Conservation (phyloP, 495 filamentous ascomycete genomes). For the Clohesyomyces aquaticus region DNA sequence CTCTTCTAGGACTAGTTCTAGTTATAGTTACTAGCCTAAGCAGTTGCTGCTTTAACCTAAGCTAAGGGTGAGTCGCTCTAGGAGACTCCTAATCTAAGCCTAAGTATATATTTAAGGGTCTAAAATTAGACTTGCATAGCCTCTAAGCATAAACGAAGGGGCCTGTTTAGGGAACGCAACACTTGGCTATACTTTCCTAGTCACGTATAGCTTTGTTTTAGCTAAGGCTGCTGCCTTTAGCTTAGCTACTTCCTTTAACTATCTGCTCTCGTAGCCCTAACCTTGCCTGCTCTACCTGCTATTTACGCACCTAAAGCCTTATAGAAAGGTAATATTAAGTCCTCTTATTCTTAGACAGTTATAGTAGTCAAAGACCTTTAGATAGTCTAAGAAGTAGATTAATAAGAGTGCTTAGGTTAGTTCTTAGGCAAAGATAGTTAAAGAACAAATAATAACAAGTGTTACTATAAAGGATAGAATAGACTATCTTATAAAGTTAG, state of each 20-base stretch:
- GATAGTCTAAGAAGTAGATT: too few relatives aligned
- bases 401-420: too few relatives aligned
- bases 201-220: conserved; percentile 12
- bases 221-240: conserved; percentile 2
- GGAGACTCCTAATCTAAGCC: not conserved
- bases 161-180: conserved; percentile 7
- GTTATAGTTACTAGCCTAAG: conserved; percentile 9
- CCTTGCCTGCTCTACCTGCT: not conserved
- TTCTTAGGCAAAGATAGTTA: too few relatives aligned
- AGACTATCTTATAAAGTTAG: too few relatives aligned
- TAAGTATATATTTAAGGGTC: conserved; percentile 4
- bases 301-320: conserved; percentile 6
- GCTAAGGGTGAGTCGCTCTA: conserved; percentile 4
- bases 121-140: conserved; percentile 5
- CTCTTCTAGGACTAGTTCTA: conserved; percentile 1
- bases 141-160: conserved; percentile 15
- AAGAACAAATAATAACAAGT: too few relatives aligned
- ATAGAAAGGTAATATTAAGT: conserved; percentile 4
- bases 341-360: too few relatives aligned
- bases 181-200: conserved; percentile 15
- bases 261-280: conserved; percentile 1
- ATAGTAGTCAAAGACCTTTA: too few relatives aligned
- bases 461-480: too few relatives aligned
- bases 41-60: conserved; percentile 11
- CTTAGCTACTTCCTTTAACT: not conserved